phyloP scores from a whole-genome alignment of 2,329 filamentous ascomycete species.

The Colletotrichum liriopes region DNA sequence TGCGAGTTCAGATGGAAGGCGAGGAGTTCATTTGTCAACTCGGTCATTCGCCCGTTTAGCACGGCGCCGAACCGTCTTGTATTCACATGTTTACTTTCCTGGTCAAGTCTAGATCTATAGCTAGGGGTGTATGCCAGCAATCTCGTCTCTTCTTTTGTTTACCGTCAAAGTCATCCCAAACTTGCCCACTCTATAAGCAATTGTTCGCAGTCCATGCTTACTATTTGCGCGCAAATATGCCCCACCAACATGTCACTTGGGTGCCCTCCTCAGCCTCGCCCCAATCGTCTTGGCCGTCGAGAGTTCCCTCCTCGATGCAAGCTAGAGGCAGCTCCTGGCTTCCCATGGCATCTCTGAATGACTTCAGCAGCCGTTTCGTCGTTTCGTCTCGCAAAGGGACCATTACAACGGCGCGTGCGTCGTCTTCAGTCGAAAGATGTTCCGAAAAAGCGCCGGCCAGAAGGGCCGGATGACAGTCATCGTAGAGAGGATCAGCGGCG shows the following conservation, averaged over 20 bases:
- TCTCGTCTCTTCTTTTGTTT: background rate
- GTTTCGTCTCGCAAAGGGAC: slow-evolving; percentile 84
- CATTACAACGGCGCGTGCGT: slow-evolving; percentile 82
- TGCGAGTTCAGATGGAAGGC: background rate
- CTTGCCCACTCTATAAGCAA: background rate
- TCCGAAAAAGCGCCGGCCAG: slow-evolving; percentile 79
- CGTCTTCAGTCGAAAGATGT: slow-evolving; percentile 72
- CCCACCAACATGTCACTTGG: slow-evolving; percentile 78
- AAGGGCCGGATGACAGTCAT: slow-evolving; percentile 83
- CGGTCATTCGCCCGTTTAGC: background rate
- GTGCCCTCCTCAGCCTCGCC: slow-evolving; percentile 64
- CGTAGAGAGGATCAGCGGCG: slow-evolving; percentile 90
- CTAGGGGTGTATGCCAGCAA: background rate
- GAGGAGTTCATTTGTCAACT: background rate
- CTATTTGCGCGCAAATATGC: slow-evolving; percentile 63
- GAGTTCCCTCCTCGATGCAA: slow-evolving; percentile 73
- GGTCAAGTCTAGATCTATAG: background rate
- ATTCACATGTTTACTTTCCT: background rate
- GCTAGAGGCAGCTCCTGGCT: slow-evolving; percentile 62
- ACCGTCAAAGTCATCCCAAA: background rate
- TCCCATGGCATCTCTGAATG: slow-evolving; percentile 75
- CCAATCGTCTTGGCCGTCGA: slow-evolving; percentile 84
- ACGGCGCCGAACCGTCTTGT: background rate
- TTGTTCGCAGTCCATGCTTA: background rate
- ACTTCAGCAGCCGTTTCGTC: slow-evolving; percentile 71